phyloP scores from a whole-genome alignment of 768 basidiomycete species.

The Tricholoma furcatifolium region DNA sequence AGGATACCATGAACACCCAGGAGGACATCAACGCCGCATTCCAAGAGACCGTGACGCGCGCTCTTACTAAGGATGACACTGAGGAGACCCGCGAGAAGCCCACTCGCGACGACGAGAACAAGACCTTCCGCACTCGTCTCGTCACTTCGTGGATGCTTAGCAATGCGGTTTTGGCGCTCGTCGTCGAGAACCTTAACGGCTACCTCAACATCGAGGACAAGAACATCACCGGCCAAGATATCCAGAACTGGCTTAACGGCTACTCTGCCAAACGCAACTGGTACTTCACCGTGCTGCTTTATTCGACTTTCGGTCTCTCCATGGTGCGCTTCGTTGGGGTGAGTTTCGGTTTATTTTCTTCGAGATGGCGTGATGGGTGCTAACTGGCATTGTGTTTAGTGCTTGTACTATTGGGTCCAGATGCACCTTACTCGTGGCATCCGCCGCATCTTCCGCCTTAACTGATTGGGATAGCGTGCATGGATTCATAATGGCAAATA shows the following conservation, averaged over 20 bases:
- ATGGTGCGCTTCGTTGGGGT: conserved; percentile 61
- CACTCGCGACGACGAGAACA: conserved; percentile 77
- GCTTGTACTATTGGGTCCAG: conserved; percentile 22
- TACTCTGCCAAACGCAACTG: conserved; percentile 44
- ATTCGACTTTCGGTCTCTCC: conserved; percentile 57
- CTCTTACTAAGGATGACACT: conserved; percentile 58
- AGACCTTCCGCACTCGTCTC: conserved; percentile 80
- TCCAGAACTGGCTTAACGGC: conserved; percentile 29
- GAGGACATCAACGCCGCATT: conserved; percentile 81
- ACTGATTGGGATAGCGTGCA: conserved; percentile 6
- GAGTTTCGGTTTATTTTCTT: conserved; percentile 21
- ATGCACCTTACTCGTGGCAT: conserved; percentile 19
- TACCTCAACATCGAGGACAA: conserved; percentile 25
- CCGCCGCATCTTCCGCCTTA: conserved; percentile 20
- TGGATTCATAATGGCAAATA: background rate
- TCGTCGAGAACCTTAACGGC: conserved; percentile 60
- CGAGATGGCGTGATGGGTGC: background rate
- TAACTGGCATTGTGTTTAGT: conserved; percentile 5
- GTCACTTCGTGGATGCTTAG: conserved; percentile 71
- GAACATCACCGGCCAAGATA: conserved; percentile 33
- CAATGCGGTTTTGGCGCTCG: conserved; percentile 56
- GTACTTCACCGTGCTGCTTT: conserved; percentile 63
- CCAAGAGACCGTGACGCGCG: conserved; percentile 79
- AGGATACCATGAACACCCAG: conserved; percentile 69
- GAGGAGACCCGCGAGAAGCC: conserved; percentile 58